Base-by-base conservation (phyloP, 2,329 filamentous ascomycete genomes). In the Fusarium haematococcum region DNA sequence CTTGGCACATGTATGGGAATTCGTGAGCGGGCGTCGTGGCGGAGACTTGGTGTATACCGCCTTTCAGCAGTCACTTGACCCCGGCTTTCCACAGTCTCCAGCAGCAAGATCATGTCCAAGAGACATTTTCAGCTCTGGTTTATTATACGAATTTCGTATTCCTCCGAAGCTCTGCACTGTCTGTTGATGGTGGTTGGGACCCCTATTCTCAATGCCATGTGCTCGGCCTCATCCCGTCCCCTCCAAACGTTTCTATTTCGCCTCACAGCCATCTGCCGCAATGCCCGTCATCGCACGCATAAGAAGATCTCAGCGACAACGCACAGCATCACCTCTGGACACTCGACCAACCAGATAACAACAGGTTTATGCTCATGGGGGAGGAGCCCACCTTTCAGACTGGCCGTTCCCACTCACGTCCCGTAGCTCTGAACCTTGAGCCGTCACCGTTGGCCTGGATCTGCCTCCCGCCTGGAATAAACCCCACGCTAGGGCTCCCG, bases 371-470 rank as follows among this genome's bases (percentile, higher is more conserved):
- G 37, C 57, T 18, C 25, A 32, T 37, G 43, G 43, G 32, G 30
- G 32, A 25, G 30, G 32, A 37, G 43, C 43, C 59, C 35, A 63
- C 61, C 61, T 56, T 56, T 50, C 43, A 33, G 63, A 67, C 56
- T 62, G 39, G 16, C 52, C 39, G 57, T 27, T 71, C 50, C 35
- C 23, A 39, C 56, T 37, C 30, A 48, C 18, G 11, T 37, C 32
- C 25, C 60, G 52, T 69, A 60, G 70, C 45, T 50, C 35, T 32
- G 63, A 73, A 70, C 43, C 25, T 70, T 70, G 39, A 50, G 56
- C 52, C 48, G 56, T 13, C 23, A 43, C 33, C 63, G 37, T 69
- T 63, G 48, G 48, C 54, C 56, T 68, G 39, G 48, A 43, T 39
- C 35, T 20, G 27, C 30, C 32, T 33, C 39, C 18, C 25, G 27